Evolutionary conservation across 305 asterid genomes (phyloP), one percentile per base, ranked within the genome.

Genomic region (Euphrasia arctica): DNA sequence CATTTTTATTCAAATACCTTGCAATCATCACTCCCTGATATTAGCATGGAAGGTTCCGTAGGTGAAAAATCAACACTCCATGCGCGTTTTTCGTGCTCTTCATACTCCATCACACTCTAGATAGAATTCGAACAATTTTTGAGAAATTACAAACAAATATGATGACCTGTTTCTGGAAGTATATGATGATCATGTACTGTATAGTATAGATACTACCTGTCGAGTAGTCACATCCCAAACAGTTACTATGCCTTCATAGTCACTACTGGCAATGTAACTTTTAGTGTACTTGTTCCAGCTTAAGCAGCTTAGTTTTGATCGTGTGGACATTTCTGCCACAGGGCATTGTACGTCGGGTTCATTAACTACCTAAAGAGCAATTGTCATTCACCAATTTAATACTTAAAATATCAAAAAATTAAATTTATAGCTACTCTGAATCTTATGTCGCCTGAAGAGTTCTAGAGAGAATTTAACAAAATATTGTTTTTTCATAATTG

Each of bases 221-320:
- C 90, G 89, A 22, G 98, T 92, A 15, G 88, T 82, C 59, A 90
- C 96, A 78, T 92, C 95, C 97, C 98, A 92, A 60, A 92, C 89
- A 49, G 97, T 90, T 42, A 90, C 90, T 69, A 85, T 86, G 69
- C 98, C 98, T 75, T 90, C 97, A 72, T 92, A 89, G 78, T 92
- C 97, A 42, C 97, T 90, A 71, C 95, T 92, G 25, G 92, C 97
- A 72, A 92, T 82, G 67, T 83, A 83, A 70, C 80, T 85, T 73
- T 87, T 92, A 9, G 78, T 62, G 68, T 75, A 87, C 76, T 84
- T 89, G 75, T 92, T 92, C 96, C 95, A 92, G 76, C 98, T 92
- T 79, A 92, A 78, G 72, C 97, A 92, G 73, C 97, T 90, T 52
- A 92, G 86, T 68, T 92, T 92, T 58, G 97, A 83, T 67, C 95